Base-by-base conservation (phyloP, 2,329 filamentous ascomycete species). In the Huntiella decipiens region DNA sequence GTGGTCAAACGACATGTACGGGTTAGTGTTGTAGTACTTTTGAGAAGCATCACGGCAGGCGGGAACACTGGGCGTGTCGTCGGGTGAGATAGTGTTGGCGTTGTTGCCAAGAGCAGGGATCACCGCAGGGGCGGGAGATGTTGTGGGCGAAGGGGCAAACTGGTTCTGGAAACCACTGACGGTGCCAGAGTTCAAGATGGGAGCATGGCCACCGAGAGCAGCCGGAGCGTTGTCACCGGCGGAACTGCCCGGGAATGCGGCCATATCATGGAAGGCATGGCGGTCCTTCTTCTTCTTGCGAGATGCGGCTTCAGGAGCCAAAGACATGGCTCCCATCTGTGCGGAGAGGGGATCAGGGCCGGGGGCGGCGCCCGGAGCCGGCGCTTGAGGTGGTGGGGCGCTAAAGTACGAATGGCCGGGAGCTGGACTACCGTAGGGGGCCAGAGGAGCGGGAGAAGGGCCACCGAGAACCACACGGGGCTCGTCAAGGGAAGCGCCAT, bases 1-100 rank as follows among this genome's bases (percentile, higher is more conserved):
- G 49, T 82, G 82, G 63, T 96, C 88, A 65, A 96, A 93, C 3
- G 91, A 98, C 13, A 88, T 86, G 60, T 95, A 96, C 44, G 93
- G 71, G 60, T 94, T 82, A 54, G 71, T 77, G 54, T 92, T 73
- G 59, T 88, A 98, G 64, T 87, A 81, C 52, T 81, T 78, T 53
- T 91, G 83, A 5, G 83, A 71, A 5, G 74, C 63, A 60, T 98
- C 91, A 64, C 91, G 77, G 54, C 86, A 83, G 54, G 79, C 64
- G 10, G 91, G 87, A 43, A 98, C 74, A 58, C 87, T 95, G 37
- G 91, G 91, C 55, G 95, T 83, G 56, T 94, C 84, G 57, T 96
- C 86, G 13, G 86, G 78, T 51, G 94, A 85, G 45, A 96, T 82
- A 56, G 78, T 76, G 44, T 55, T 49, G 8, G 56, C 53, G 44